Base-by-base conservation (phyloP, 768 basidiomycete genomes). In the Auriscalpium microsporum region DNA sequence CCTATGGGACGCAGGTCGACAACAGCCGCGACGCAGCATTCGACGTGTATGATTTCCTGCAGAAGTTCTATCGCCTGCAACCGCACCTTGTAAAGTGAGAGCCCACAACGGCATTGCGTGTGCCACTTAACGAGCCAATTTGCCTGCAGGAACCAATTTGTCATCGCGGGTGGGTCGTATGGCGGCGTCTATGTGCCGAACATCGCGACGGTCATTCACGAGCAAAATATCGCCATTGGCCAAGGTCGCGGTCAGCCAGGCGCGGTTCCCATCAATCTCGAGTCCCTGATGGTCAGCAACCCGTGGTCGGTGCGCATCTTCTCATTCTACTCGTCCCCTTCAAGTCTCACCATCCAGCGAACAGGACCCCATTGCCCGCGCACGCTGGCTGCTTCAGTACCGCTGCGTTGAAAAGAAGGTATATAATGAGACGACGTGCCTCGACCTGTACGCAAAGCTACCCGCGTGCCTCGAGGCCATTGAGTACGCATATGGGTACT, bases 31-130 rank as follows among this genome's bases (percentile, higher is more conserved):
- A 46, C 42, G 69, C 68, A 3, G 72, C 70, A 2, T 44, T 59
- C 21, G 71, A 71, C 56, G 67, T 65, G 11, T 72, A 71, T 53
- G 71, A 71, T 58, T 73, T 72, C 51, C 45, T 72, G 19, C 69
- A 71, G 52, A 71, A 68, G 52, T 71, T 72, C 57, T 69, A 62
- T 60, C 54, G 44, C 10, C 50, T 71, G 6, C 67, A 58, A 53
- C 67, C 67, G 8, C 45, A 63, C 1, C 52, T 67, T 34, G 10
- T 34, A 28, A 57, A 56, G 59, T 59, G 45, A 14, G 55, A 19
- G 1, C 17, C 14, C 19, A n/a, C 4, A 10, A 7, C 11, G 2
- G 14, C 34, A 16, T 19, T 38, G 50, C n/a, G 21, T 19, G 23
- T 9, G 34, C 16, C n/a, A 40, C 9, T 16, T 47, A 7, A 49